Evolutionary conservation across 1,284 basidiomycete species (phyloP), one percentile per base, ranked within the genome.

Genomic region (Ustilago cynodontis): DNA sequence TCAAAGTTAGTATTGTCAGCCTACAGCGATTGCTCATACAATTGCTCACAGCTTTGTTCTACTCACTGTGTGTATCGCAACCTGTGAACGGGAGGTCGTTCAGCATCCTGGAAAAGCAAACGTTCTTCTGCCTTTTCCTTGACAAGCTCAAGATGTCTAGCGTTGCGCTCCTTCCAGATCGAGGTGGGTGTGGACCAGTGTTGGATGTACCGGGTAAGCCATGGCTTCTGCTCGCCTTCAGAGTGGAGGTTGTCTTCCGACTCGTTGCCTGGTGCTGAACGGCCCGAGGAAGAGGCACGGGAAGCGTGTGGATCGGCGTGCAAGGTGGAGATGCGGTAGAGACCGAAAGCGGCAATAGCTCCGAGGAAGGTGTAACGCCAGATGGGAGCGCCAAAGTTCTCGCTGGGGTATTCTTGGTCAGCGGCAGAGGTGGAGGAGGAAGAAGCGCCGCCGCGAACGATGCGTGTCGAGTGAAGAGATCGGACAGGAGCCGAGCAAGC

Each of bases 121-220:
- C 75, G 71, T 31, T 79, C 67, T 67, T 83, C 81, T 22, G 81
- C 81, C 55, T 65, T 71, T 18, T 79, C 61, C 71, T 68, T 69
- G 51, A 68, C 73, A 2, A 78, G 55, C 20, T 82, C 80, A 14
- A 81, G 64, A 64, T 80, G 78, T 18, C 65, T 59, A 14, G 61
- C 61, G 56, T 82, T 79, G 41, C 71, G 61, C 64, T 81, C 71
- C 71, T 83, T 82, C 68, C 69, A 78, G 1, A 69, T 64, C 18
- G 53, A 59, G 9, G 71, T 37, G 3, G 78, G 69, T 7, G 81
- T 77, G 37, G 72, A 59, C 70, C 76, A 80, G 62, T 79, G 57
- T 55, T 78, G 66, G 13, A 83, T 80, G 69, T 83, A 83, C 18
- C 79, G 64, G n/a, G 81, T 83, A 26, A 83, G 67, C 67, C 79